A percentile compares a stretch with the other conserved stretches of the same genome.
Conservation (phyloP, 202 grass and related monocot genomes). For the Brachypodium distachyon region DNA sequence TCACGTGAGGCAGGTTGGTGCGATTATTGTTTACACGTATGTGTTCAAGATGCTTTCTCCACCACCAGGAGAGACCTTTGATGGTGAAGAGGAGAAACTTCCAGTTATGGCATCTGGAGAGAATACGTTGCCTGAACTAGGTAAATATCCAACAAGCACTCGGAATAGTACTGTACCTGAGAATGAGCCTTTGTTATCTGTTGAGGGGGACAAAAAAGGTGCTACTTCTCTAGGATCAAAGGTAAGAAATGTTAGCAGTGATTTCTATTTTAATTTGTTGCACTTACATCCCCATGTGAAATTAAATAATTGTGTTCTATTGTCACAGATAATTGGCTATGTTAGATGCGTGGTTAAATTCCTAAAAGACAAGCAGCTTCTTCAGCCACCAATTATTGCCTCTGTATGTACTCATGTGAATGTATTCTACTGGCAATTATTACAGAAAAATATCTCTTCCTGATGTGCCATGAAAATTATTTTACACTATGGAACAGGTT, state of each 20-base stretch:
- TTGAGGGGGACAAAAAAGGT: slow-evolving; percentile 19
- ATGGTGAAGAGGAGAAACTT: slow-evolving; percentile 53
- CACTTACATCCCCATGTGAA: neutral
- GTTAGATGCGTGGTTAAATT: slow-evolving; percentile 44
- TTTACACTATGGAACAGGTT: slow-evolving; percentile 28
- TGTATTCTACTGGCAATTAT: slow-evolving; percentile 6
- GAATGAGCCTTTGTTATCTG: slow-evolving; percentile 60
- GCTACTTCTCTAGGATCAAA: slow-evolving; percentile 38
- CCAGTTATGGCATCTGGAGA: slow-evolving; percentile 37
- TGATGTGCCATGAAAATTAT: slow-evolving; percentile 1
- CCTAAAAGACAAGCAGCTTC: slow-evolving; percentile 82
- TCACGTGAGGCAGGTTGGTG: slow-evolving; percentile 67
- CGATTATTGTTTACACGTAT: slow-evolving; percentile 98
- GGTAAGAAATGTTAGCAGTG: slow-evolving; percentile 17
- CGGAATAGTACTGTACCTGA: slow-evolving; percentile 32
- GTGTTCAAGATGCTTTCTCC: slow-evolving; percentile 98
- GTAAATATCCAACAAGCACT: slow-evolving; percentile 35
- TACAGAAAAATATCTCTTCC: neutral
- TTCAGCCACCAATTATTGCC: slow-evolving; percentile 87
- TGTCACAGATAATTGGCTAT: slow-evolving; percentile 57
- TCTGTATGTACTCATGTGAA: slow-evolving; percentile 58
- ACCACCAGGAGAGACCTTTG: slow-evolving; percentile 73
- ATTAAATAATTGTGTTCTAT: slow-evolving; percentile 13
- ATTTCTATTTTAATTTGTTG: neutral
- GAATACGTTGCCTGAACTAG: slow-evolving; percentile 19